These are phyloP conservation scores for Rhizopus sp. DNA, from an alignment of 371 early-diverging fungal species.

Conservation along the genomic window DNA sequence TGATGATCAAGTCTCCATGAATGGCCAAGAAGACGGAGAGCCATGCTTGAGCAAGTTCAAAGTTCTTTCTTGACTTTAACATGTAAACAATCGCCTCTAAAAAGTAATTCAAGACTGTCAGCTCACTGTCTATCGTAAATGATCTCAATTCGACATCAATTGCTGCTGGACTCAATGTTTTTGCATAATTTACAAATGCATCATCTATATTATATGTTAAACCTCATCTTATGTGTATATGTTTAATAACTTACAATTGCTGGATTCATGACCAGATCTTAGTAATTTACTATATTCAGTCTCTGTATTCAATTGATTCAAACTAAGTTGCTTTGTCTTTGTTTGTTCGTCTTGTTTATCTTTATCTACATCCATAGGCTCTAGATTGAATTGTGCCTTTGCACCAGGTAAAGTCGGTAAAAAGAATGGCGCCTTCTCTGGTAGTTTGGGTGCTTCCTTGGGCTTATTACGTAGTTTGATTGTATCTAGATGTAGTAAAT, in stretches of 20 bases:
- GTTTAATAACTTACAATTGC: constrained; percentile 18
- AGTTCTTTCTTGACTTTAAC: constrained; percentile 70
- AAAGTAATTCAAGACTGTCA: constrained; percentile 59
- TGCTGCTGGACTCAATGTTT: constrained; percentile 76
- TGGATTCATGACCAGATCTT: constrained; percentile 50
- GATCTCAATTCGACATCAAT: constrained; percentile 87
- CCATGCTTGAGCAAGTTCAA: constrained; percentile 87
- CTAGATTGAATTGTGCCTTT: constrained; percentile 61
- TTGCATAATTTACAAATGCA: constrained; percentile 66
- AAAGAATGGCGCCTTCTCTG: constrained; percentile 94
- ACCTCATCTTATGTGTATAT: constrained; percentile 41
- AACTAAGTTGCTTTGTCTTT: constrained; percentile 39
- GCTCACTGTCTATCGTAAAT: constrained; percentile 62
- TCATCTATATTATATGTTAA: constrained; percentile 5
- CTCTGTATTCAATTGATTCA: constrained; percentile 52
- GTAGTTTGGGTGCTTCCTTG: constrained; percentile 81
- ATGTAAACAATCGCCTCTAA: constrained; percentile 63
- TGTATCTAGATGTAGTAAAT: constrained; percentile 82
- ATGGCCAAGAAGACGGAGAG: constrained; percentile 74
- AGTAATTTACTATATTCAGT: constrained; percentile 63
- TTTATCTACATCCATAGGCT: constrained; percentile 33
- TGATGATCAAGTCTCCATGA: constrained; percentile 76
- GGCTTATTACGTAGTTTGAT: constrained; percentile 96
- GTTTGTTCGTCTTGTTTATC: constrained; percentile 31
- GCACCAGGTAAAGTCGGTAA: constrained; percentile 78